phyloP scores from a whole-genome alignment of 306 rosid species.

The Trichosanthes truncata region DNA sequence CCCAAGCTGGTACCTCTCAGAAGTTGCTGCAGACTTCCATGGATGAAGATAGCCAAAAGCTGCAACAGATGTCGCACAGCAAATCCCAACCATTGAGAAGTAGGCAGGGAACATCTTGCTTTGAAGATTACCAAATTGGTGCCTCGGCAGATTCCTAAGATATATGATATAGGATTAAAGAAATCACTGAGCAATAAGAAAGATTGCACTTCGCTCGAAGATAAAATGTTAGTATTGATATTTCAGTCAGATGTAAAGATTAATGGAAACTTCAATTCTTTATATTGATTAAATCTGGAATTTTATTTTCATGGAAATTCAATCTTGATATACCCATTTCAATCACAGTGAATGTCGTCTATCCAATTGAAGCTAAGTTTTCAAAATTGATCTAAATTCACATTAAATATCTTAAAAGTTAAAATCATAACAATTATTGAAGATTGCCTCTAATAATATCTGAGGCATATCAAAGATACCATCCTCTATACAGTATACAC shows the following conservation, averaged over 20 bases:
- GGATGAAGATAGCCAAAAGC: slow-evolving; percentile 89
- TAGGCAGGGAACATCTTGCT: slow-evolving; percentile 99
- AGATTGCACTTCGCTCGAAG: background rate
- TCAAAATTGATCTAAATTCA: background rate
- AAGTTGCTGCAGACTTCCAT: slow-evolving; percentile 60
- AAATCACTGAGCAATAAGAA: background rate
- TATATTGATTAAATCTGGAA: background rate
- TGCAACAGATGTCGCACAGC: slow-evolving; percentile 63
- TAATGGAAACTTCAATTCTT: background rate
- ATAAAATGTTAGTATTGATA: background rate
- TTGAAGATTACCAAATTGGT: slow-evolving; percentile 94
- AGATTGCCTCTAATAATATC: background rate
- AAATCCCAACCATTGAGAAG: slow-evolving; percentile 64
- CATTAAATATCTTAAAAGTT: background rate
- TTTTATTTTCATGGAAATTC: background rate
- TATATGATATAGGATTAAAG: background rate
- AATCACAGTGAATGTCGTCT: background rate
- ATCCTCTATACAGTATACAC: background rate
- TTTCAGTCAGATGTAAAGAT: background rate
- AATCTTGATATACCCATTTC: background rate
- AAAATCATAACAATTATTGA: background rate
- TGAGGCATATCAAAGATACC: background rate
- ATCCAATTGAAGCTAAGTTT: background rate
- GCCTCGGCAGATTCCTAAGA: slow-evolving; percentile 85
- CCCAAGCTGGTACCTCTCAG: slow-evolving; percentile 89